Percentiles rank a stretch among this genome's conserved stretches.
These are phyloP conservation scores for Caloboletus inedulis DNA, from an alignment of 1,284 basidiomycete species.

Conservation along the genomic window DNA sequence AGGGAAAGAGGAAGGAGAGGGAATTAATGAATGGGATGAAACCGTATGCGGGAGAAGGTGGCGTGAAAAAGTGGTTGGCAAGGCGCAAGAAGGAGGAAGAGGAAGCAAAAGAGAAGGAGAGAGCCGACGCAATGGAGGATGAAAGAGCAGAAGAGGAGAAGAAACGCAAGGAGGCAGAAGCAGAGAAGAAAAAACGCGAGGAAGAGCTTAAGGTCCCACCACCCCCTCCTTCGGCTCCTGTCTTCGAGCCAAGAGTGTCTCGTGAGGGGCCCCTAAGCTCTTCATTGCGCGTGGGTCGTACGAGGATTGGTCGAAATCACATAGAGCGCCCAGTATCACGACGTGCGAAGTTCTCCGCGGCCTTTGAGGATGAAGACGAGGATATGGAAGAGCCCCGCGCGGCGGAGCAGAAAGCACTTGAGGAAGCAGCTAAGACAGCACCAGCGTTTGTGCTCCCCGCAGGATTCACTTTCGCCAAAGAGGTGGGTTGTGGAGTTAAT, in stretches of 20 bases:
- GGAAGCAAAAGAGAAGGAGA: slow-evolving; percentile 29
- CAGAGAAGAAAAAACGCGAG: slow-evolving; percentile 22
- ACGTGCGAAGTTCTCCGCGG: slow-evolving; percentile 60
- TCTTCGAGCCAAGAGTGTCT: slow-evolving; percentile 23
- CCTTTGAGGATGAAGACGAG: slow-evolving; percentile 59
- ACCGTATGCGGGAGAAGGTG: slow-evolving; percentile 70
- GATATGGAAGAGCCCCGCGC: slow-evolving; percentile 43
- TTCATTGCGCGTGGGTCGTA: slow-evolving; percentile 63
- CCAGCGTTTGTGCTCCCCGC: slow-evolving; percentile 59
- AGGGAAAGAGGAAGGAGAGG: slow-evolving; percentile 30
- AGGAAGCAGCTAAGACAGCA: slow-evolving; percentile 50
- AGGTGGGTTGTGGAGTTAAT: slow-evolving; percentile 41
- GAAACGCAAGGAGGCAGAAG: slow-evolving; percentile 19
- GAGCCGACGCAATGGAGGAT: slow-evolving; percentile 35
- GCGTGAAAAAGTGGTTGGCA: slow-evolving; percentile 70
- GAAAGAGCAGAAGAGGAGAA: slow-evolving; percentile 30
- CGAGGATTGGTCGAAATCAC: slow-evolving; percentile 50
- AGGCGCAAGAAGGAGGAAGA: slow-evolving; percentile 42
- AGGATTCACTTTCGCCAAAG: slow-evolving; percentile 65
- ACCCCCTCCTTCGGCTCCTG: slow-evolving; percentile 22
- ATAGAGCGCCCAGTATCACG: slow-evolving; percentile 46
- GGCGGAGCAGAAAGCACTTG: slow-evolving; percentile 43
- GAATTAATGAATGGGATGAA: slow-evolving; percentile 49
- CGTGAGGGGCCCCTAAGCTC: slow-evolving; percentile 39
- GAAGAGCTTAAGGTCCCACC: slow-evolving; percentile 26